A percentile compares a stretch with the other conserved stretches of the same genome.
Conservation (phyloP, 225 moss, liverwort and hornwort species). For the Pseudisothecium myosuroides region DNA sequence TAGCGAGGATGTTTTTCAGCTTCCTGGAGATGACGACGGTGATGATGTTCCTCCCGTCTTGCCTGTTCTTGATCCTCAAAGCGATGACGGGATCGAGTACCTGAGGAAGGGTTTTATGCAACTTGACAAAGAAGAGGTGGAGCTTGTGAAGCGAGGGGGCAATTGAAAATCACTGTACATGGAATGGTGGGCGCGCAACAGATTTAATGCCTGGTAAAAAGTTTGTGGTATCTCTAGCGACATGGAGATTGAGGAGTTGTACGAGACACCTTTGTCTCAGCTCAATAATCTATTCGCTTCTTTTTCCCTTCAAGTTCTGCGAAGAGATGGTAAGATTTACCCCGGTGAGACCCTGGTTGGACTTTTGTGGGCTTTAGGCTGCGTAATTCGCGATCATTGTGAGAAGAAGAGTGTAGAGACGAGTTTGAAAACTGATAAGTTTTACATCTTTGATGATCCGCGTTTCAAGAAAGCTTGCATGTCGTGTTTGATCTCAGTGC, state of each 20-base stretch:
- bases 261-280: rapidly evolving
- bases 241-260: neutral
- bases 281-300: neutral
- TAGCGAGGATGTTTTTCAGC: neutral
- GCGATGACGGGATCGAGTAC: neutral
- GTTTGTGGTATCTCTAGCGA: neutral
- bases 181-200: rapidly evolving
- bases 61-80: neutral
- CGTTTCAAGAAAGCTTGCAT: neutral
- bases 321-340: neutral
- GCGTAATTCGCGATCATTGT: rapidly evolving
- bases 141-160: no score
- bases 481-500: neutral
- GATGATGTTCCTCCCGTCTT: neutral
- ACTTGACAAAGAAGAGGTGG: neutral
- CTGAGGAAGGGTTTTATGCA: neutral
- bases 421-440: rapidly evolving
- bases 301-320: neutral
- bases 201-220: neutral
- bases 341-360: rapidly evolving
- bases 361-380: neutral
- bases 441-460: neutral
- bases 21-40: rapidly evolving
- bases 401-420: neutral
- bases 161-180: neutral